Base-by-base conservation (phyloP, 208 protist species). In the Crithidia bombi region DNA sequence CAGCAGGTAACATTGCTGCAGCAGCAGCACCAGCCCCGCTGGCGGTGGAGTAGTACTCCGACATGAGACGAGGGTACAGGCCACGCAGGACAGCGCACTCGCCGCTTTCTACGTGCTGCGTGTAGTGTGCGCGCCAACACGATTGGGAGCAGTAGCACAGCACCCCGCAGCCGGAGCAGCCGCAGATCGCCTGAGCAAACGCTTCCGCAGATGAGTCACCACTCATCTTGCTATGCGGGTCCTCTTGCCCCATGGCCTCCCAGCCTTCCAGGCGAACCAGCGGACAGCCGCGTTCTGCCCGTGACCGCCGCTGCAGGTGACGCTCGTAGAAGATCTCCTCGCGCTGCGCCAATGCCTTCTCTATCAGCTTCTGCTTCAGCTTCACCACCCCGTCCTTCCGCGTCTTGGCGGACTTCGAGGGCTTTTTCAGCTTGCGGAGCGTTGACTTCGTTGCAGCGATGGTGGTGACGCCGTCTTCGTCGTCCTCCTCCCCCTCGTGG, bases 151-250 rank as follows among this genome's bases (percentile, higher is more conserved):
- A 92, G 81, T 84, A 92, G 47, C 78, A 74, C 33, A 85, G 50
- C 19, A 92, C 81, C 11, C 86, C 83, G 47, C 86, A 92, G 41
- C 83, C 73, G 26, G 59, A 30, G 61, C 86, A 92, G 43, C 86
- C 84, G 67, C 72, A 79, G 10, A 79, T 57, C 11, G 71, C 79
- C 3, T 43, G 28, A 10, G 57, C 3, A n/a, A 64, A 64, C 0
- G 51, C 23, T 36, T 21, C 5, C 30, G 10, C 12, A 0, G 32
- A 23, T 39, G 46, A 26, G 44, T 57, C 58, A 55, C 10, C 28
- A 4, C 50, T 56, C 4, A 36, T 50, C 1, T 17, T 44, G 15
- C 5, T 51, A 33, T 5, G 25, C 47, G 47, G 5, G 23, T 12
- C 14, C 50, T 25, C 23, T 30, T 52, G 47, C 25, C 0, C 23